Conservation (phyloP, 208 protist species). For the Leishmania turanica region DNA sequence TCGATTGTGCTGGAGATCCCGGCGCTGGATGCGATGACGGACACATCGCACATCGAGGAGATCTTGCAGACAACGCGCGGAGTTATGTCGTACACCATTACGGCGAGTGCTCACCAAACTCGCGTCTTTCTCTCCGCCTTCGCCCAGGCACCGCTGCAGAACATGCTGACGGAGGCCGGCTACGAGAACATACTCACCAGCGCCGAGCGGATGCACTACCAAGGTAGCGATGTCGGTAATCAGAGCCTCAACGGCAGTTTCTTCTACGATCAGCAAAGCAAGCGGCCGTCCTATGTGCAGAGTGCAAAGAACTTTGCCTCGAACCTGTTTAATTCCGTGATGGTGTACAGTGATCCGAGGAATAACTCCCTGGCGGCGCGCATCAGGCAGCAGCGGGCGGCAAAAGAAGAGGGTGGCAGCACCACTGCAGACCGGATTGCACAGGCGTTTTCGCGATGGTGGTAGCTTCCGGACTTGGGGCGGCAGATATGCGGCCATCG, state of each 20-base stretch:
- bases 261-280: conserved; percentile 59
- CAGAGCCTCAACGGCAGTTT: conserved; percentile 41
- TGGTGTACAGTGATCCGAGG: conserved; percentile 52
- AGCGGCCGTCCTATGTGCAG: conserved; percentile 60
- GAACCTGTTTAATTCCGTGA: conserved; percentile 61
- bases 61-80: conserved; percentile 82
- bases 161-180: conserved; percentile 46
- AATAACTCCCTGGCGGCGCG: conserved; percentile 64
- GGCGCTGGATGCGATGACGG: conserved; percentile 56
- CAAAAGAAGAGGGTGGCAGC: conserved; percentile 30
- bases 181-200: conserved; percentile 59
- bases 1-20: conserved; percentile 80
- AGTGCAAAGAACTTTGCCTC: conserved; percentile 61
- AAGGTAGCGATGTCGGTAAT: conserved; percentile 20
- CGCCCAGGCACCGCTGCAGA: conserved; percentile 41
- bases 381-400: conserved; percentile 55
- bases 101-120: conserved; percentile 54
- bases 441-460: conserved; percentile 72
- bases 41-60: conserved; percentile 68
- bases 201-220: conserved; percentile 30
- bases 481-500: neutral
- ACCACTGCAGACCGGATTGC: conserved; percentile 45
- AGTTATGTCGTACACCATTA: conserved; percentile 85
- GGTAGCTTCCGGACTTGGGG: conserved; percentile 30
- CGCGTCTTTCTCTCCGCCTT: conserved; percentile 64